phyloP scores from a whole-genome alignment of 2,329 filamentous ascomycete genomes.

The Sarocladium strictum region DNA sequence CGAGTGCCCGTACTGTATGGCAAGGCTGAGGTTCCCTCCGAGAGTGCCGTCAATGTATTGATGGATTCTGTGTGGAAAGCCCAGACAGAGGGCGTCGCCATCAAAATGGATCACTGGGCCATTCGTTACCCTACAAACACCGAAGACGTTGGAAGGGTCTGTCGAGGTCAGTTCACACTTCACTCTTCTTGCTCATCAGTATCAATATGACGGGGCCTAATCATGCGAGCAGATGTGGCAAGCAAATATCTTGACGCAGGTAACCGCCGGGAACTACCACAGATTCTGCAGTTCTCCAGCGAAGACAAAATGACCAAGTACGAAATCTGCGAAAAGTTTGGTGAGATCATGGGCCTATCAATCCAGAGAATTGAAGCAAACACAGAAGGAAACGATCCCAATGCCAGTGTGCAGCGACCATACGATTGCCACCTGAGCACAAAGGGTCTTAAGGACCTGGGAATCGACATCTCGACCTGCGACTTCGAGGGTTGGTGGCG shows the following conservation, averaged over 20 bases:
- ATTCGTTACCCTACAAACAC: slow-evolving; percentile 84
- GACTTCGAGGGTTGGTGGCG: slow-evolving; percentile 81
- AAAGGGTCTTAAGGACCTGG: slow-evolving; percentile 62
- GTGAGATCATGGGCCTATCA: slow-evolving; percentile 71
- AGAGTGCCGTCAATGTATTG: slow-evolving; percentile 79
- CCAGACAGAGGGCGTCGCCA: slow-evolving; percentile 53
- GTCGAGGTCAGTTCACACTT: slow-evolving; percentile 51
- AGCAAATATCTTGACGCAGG: slow-evolving; percentile 55
- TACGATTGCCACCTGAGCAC: slow-evolving; percentile 88
- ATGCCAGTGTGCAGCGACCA: slow-evolving; percentile 67
- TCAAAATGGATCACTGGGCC: slow-evolving; percentile 84
- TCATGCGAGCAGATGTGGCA: slow-evolving; percentile 52
- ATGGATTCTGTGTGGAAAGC: slow-evolving; percentile 72
- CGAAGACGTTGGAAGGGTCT: slow-evolving; percentile 76
- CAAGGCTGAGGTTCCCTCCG: slow-evolving; percentile 58
- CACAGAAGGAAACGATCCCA: slow-evolving; percentile 65
- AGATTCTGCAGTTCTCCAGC: slow-evolving; percentile 76
- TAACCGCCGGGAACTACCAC: slow-evolving; percentile 52
- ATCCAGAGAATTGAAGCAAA: slow-evolving; percentile 63
- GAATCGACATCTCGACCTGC: slow-evolving; percentile 66
- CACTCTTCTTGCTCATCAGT: too few species aligned
- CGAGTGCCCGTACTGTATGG: slow-evolving; percentile 84
- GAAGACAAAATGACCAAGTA: slow-evolving; percentile 87
- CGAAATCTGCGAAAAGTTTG: slow-evolving; percentile 74
- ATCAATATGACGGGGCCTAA: background rate